Percentiles rank a stretch among this genome's conserved stretches.
phyloP scores from a whole-genome alignment of 2,329 filamentous ascomycete species.

The Aureobasidium sp. region DNA sequence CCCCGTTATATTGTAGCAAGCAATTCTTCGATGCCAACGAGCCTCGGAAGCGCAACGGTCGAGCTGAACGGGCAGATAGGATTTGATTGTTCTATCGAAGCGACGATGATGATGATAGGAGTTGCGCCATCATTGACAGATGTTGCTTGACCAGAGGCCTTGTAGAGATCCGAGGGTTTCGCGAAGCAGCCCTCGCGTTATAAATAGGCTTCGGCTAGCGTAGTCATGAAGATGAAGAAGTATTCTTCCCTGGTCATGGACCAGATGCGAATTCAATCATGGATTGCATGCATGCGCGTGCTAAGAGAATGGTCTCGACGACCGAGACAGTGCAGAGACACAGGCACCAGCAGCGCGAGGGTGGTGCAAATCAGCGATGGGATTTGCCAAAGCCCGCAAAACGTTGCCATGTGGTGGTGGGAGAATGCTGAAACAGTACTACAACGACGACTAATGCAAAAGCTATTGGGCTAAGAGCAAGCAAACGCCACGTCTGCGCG shows the following conservation, averaged over 20 bases:
- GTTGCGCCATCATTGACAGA: slow-evolving; percentile 10
- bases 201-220: slow-evolving; percentile 10
- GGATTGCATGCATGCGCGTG: not conserved
- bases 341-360: not conserved
- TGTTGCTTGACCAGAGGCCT: not conserved
- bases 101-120: not conserved
- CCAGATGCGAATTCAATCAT: not conserved
- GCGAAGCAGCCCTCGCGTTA: not conserved
- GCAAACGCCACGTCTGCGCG: slow-evolving; percentile 14
- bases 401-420: slow-evolving; percentile 11
- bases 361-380: not conserved
- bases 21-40: slow-evolving; percentile 8
- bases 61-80: slow-evolving; percentile 1
- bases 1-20: not conserved
- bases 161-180: not conserved
- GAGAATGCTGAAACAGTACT: slow-evolving; percentile 12
- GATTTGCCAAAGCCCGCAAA: not conserved
- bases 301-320: not conserved
- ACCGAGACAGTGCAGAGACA: not conserved
- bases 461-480: slow-evolving; percentile 12
- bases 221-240: not conserved
- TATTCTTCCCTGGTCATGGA: not conserved
- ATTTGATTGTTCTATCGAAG: slow-evolving; percentile 1
- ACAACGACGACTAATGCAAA: slow-evolving; percentile 16
- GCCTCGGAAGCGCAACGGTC: not conserved